These are phyloP conservation scores for Ceratobasidium theobromae DNA, from an alignment of 1,284 basidiomycete species.

Conservation along the genomic window DNA sequence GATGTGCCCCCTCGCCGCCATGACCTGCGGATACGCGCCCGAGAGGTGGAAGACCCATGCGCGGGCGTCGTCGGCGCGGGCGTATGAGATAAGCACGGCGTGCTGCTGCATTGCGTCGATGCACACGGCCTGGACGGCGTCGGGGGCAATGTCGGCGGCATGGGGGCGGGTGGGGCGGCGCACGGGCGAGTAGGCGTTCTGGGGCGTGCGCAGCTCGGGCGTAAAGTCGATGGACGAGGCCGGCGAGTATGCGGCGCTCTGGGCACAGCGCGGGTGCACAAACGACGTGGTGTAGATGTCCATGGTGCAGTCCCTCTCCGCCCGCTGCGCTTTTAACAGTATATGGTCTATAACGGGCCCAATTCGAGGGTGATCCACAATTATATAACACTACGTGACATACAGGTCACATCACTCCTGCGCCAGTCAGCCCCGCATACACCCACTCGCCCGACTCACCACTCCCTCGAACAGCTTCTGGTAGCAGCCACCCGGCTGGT, in stretches of 20 bases:
- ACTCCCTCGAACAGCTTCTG: constrained; percentile 63
- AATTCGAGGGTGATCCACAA: constrained; percentile 25
- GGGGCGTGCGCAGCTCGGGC: constrained; percentile 50
- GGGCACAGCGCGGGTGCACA: constrained; percentile 77
- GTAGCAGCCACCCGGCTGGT: constrained; percentile 58
- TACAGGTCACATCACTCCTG: too few relatives aligned
- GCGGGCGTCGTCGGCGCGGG: constrained; percentile 67
- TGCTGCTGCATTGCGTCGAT: constrained; percentile 79
- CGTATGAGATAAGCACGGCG: constrained; percentile 79
- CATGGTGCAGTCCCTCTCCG: constrained; percentile 52
- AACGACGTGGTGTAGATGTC: constrained; percentile 93
- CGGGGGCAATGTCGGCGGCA: constrained; percentile 45
- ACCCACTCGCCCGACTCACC: not conserved
- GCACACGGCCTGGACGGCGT: constrained; percentile 78
- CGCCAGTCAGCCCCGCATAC: not conserved
- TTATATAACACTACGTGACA: too few relatives aligned
- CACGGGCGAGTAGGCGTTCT: constrained; percentile 48
- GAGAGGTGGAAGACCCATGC: constrained; percentile 90
- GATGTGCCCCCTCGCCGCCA: constrained; percentile 85
- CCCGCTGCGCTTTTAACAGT: constrained; percentile 12
- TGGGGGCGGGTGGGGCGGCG: constrained; percentile 36
- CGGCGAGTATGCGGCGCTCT: constrained; percentile 58
- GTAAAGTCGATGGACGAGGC: constrained; percentile 63
- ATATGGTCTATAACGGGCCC: constrained; percentile 16
- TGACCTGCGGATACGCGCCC: constrained; percentile 90